Evolutionary conservation across 1,284 basidiomycete species (phyloP), one percentile per base, ranked within the genome.

Genomic region (Butyriboletus appendiculatus): DNA sequence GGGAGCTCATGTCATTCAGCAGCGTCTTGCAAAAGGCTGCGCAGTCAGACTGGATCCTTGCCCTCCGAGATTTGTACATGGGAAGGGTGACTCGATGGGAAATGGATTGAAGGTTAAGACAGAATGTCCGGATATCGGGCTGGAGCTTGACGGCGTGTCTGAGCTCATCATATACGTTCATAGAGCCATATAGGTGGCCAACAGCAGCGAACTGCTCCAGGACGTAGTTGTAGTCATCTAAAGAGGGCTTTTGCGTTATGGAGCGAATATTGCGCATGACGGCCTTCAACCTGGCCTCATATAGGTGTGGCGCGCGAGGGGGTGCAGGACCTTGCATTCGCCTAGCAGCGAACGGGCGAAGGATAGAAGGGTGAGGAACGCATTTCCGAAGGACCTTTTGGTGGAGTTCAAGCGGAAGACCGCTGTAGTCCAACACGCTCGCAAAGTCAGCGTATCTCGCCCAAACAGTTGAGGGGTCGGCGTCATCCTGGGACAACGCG

Each of bases 211-310:
- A 89, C 53, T 90, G 86, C 56, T 80, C 76, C 47, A 92, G 68
- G 48, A 92, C 72, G 63, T 85, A 85, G 65, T 92, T 79, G 66
- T 87, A 92, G 66, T 92, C 90, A 3, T 82, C 79, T 48, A 85
- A 55, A 7, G 73, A 65, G 3, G 88, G 86, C 30, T 63, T 69
- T 40, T 63, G 64, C 9, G 82, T 82, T 16, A 77, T 65, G 35
- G 75, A 71, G 49, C 82, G 81, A 33, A 92, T 90, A 66, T 88
- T 88, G 48, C 76, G 77, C 55, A 91, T 81, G 63, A 91, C 72
- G 16, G 76, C 70, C 65, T 82, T 81, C 61, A 88, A 80, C 35
- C 88, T 82, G 22, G 72, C 66, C 70, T 90, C 89, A 60, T 85
- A 78, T 3, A 76, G 45, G 59, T 86, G 82, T 3, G 77, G 73